Conservation (phyloP, 2,329 filamentous ascomycete species). For the Lachnellula occidentalis region DNA sequence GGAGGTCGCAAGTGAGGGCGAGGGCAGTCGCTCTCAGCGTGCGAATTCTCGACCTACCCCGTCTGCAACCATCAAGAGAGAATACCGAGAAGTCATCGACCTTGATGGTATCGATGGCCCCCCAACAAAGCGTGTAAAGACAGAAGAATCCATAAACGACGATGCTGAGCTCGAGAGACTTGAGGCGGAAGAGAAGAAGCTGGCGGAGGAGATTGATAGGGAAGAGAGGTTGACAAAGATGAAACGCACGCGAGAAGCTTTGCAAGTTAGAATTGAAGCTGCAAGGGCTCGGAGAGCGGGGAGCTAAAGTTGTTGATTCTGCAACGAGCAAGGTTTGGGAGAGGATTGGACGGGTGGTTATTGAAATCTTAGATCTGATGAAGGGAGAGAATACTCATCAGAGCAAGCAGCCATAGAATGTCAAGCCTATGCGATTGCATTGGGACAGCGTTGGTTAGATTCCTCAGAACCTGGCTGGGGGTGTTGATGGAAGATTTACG, state of each 20-base stretch:
- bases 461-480: too few relatives aligned
- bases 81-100: not conserved
- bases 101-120: not conserved
- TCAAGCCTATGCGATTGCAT: too few relatives aligned
- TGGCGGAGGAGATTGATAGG: not conserved
- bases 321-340: too few relatives aligned
- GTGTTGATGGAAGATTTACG: too few relatives aligned
- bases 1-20: too few relatives aligned
- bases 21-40: too few relatives aligned
- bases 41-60: not conserved
- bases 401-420: too few relatives aligned
- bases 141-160: not conserved
- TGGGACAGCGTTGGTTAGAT: too few relatives aligned
- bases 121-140: not conserved
- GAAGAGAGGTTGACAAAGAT: slow-evolving; percentile 1
- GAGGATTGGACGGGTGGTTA: too few relatives aligned
- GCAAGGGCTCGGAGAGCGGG: not conserved
- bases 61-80: not conserved
- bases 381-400: too few relatives aligned
- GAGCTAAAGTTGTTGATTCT: not conserved
- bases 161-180: not conserved
- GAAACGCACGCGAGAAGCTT: not conserved
- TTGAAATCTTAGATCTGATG: too few relatives aligned
- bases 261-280: not conserved
- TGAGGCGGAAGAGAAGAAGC: not conserved